Percentiles rank a stretch among this genome's conserved stretches.
Evolutionary conservation across 257 asterid genomes (phyloP).

Genomic region (Solanum acaule): DNA sequence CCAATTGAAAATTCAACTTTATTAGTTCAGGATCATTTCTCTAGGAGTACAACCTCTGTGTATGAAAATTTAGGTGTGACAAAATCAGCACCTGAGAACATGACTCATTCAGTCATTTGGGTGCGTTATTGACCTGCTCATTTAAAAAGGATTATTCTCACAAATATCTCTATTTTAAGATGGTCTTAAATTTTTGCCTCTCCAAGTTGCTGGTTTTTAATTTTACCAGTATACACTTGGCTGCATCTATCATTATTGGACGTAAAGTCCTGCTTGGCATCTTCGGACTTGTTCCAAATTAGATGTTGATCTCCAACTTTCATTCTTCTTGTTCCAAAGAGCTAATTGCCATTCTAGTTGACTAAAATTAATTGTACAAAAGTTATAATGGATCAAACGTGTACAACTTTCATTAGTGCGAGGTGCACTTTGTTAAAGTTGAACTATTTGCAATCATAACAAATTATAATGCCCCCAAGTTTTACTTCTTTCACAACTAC

Average conservation of each 20-base stretch:
- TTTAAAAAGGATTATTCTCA: too few relatives aligned
- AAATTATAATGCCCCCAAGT: background rate
- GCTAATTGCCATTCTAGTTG: background rate
- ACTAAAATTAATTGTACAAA: background rate
- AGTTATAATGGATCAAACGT: background rate
- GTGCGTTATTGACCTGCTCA: too few relatives aligned
- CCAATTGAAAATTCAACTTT: too few relatives aligned
- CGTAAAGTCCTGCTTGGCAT: background rate
- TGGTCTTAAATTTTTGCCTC: background rate
- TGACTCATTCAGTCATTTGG: too few relatives aligned
- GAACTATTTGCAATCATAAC: background rate
- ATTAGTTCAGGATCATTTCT: background rate
- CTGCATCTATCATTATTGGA: background rate
- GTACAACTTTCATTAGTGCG: background rate
- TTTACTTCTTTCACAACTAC: background rate
- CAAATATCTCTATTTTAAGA: too few relatives aligned
- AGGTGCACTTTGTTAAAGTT: background rate
- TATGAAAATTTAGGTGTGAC: background rate
- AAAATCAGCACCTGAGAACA: too few relatives aligned
- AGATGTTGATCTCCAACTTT: background rate
- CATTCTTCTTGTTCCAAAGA: background rate
- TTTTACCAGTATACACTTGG: background rate
- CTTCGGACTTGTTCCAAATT: background rate
- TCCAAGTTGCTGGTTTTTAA: too few relatives aligned
- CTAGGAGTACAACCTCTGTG: background rate